Evolutionary conservation across 1,139 yeast species (phyloP).

Genomic region (Saccharomycopsis crataegensis): DNA sequence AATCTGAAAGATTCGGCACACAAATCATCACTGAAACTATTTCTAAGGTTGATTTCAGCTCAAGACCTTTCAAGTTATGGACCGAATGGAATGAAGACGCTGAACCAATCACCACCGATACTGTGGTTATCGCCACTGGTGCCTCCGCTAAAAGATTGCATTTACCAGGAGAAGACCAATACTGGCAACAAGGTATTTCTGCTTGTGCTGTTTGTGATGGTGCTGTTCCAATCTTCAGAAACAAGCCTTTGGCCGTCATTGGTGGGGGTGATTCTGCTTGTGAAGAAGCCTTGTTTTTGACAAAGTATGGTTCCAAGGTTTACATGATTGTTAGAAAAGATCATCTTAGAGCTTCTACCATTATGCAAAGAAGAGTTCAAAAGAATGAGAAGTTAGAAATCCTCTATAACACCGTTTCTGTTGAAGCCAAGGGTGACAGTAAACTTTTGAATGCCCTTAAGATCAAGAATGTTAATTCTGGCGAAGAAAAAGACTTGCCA

Average conservation of each 20-base stretch:
- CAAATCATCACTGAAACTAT: slow-evolving; percentile 91
- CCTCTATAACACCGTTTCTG: slow-evolving; percentile 76
- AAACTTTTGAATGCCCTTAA: slow-evolving; percentile 55
- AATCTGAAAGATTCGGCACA: slow-evolving; percentile 82
- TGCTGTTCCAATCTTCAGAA: slow-evolving; percentile 97
- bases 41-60: slow-evolving; percentile 78
- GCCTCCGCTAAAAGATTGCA: slow-evolving; percentile 93
- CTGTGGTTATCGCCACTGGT: slow-evolving; percentile 91
- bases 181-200: slow-evolving; percentile 98
- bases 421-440: slow-evolving; percentile 91
- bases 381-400: slow-evolving; percentile 84
- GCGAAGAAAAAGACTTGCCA: slow-evolving; percentile 57
- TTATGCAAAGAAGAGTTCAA: slow-evolving; percentile 90
- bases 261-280: slow-evolving; percentile 99
- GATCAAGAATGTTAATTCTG: slow-evolving; percentile 66
- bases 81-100: slow-evolving; percentile 83
- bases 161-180: slow-evolving; percentile 92
- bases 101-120: slow-evolving; percentile 88
- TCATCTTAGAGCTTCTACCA: slow-evolving; percentile 84
- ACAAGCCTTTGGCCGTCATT: slow-evolving; percentile 92
- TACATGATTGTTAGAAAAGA: slow-evolving; percentile 90
- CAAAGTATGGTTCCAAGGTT: slow-evolving; percentile 96
- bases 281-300: slow-evolving; percentile 93
- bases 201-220: slow-evolving; percentile 99
- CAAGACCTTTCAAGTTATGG: slow-evolving; percentile 94